Conservation (phyloP, 2,329 filamentous ascomycete species). For the Pseudogymnoascus sp. region DNA sequence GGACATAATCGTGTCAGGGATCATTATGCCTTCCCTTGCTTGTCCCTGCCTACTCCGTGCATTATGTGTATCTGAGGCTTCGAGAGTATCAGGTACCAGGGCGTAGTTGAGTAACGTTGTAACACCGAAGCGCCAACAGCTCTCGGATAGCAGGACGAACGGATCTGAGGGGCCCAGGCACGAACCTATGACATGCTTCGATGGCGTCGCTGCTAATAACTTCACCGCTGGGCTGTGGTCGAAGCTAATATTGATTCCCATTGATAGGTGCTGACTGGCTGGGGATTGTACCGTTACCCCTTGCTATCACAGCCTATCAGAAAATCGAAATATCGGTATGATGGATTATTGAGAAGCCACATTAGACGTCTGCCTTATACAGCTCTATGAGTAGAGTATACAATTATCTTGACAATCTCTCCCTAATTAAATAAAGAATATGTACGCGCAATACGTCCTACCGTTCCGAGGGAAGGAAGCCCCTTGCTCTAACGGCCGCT, state of each 20-base stretch:
- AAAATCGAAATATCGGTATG: neutral
- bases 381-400: neutral
- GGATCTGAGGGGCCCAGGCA: neutral
- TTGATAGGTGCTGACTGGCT: neutral
- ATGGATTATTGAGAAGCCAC: neutral
- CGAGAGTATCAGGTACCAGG: constrained; percentile 1
- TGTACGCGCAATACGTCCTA: neutral
- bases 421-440: neutral
- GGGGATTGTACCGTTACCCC: neutral
- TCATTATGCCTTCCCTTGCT: neutral
- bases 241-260: neutral
- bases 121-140: constrained; percentile 1
- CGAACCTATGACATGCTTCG: constrained; percentile 6
- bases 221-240: neutral
- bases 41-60: constrained; percentile 9
- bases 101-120: neutral
- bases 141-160: neutral
- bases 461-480: neutral
- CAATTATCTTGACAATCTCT: neutral
- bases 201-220: neutral
- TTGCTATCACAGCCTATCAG: constrained; percentile 4
- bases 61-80: neutral
- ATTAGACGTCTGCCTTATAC: neutral
- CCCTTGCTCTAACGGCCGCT: neutral
- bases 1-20: constrained; percentile 9